These are phyloP conservation scores for Nymphaea colorata DNA, from an alignment of 164 flowering plant genomes.

Conservation along the genomic window DNA sequence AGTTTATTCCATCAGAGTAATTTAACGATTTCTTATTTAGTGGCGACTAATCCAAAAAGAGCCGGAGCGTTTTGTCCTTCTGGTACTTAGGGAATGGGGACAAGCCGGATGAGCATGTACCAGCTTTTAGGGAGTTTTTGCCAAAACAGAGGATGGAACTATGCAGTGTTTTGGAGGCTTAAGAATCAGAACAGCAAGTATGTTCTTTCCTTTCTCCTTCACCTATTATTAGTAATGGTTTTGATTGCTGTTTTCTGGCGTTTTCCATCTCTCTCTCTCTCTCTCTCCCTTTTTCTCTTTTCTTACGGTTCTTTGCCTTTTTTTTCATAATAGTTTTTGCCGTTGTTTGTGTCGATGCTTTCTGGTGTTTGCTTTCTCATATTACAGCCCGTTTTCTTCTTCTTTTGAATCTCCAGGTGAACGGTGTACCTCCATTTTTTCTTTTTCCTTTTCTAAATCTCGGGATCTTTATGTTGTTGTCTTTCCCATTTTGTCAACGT, in stretches of 20 bases:
- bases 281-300: neutral
- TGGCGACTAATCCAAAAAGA: neutral
- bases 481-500: neutral
- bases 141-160: slow-evolving; percentile 50
- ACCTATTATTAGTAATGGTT: neutral
- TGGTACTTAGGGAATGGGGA: slow-evolving; percentile 31
- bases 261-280: no score
- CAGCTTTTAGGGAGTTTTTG: slow-evolving; percentile 59
- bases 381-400: no score
- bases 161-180: slow-evolving; percentile 87
- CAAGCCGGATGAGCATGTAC: slow-evolving; percentile 21
- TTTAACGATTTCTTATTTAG: slow-evolving; percentile 2
- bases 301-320: neutral
- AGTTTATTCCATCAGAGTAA: neutral
- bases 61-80: neutral
- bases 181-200: slow-evolving; percentile 37
- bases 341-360: no score
- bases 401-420: no score
- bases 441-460: neutral
- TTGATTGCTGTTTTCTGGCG: neutral
- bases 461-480: neutral
- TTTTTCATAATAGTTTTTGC: neutral
- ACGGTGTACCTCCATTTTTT: no score
- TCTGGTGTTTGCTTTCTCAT: no score
- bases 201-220: slow-evolving; percentile 17